Evolutionary conservation across 1,284 basidiomycete genomes (phyloP).

Genomic region (Ceratobasidium sp.): DNA sequence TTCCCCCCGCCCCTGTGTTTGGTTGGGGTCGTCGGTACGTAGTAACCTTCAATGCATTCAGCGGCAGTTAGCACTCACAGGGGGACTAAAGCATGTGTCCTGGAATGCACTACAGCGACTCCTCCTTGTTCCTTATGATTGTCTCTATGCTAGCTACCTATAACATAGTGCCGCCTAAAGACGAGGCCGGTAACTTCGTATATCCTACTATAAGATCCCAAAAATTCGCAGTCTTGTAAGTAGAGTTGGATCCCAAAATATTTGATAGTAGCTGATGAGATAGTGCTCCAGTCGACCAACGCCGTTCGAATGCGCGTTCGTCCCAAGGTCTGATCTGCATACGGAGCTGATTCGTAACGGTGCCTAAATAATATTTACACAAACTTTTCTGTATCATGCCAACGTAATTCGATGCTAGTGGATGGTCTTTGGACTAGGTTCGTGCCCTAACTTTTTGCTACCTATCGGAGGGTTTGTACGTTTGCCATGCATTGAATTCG

Average conservation of each 20-base stretch:
- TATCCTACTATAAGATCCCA: background rate
- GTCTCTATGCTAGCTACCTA: conserved; percentile 13
- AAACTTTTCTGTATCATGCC: too few species aligned
- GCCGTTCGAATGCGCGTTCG: conserved; percentile 20
- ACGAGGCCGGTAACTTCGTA: background rate
- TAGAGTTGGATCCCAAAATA: background rate
- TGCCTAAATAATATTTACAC: background rate
- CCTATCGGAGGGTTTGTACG: too few species aligned
- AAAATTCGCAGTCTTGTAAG: conserved; percentile 10
- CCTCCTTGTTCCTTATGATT: conserved; percentile 25
- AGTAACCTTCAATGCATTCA: background rate
- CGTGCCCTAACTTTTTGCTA: too few species aligned
- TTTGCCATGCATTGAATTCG: too few species aligned
- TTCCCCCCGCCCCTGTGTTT: conserved; percentile 18
- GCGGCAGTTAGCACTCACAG: background rate
- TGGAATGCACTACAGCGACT: conserved; percentile 11
- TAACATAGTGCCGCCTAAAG: background rate
- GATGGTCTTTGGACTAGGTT: too few species aligned
- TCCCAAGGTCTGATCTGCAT: conserved; percentile 2
- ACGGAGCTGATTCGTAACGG: background rate
- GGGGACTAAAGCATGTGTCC: background rate
- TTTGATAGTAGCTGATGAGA: background rate
- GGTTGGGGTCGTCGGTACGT: conserved; percentile 35
- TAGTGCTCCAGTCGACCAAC: background rate
- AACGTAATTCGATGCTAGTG: too few species aligned